Conservation (phyloP, 2,329 filamentous ascomycete genomes). For the Fusarium dlaminii region DNA sequence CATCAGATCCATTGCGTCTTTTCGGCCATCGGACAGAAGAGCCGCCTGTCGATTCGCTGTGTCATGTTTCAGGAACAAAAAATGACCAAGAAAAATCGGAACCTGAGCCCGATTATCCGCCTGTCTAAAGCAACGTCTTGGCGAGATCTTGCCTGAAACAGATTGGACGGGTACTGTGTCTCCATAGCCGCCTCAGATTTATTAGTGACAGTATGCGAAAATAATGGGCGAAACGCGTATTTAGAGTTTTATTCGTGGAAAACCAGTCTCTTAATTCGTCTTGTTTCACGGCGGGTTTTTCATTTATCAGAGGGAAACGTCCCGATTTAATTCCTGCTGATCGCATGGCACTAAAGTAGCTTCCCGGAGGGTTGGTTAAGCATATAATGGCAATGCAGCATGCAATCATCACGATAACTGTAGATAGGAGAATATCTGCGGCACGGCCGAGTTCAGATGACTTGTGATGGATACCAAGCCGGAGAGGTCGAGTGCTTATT, state of each 20-base stretch:
- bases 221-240: not conserved
- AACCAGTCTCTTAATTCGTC: not conserved
- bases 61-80: slow-evolving; percentile 15
- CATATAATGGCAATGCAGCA: slow-evolving; percentile 3
- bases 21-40: slow-evolving; percentile 20
- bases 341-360: not conserved
- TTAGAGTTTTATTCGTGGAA: slow-evolving; percentile 10
- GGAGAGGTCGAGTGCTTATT: not conserved
- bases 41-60: slow-evolving; percentile 17
- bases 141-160: slow-evolving; percentile 13
- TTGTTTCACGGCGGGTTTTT: slow-evolving; percentile 5
- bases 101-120: slow-evolving; percentile 13
- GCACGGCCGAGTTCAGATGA: not conserved
- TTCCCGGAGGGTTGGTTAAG: not conserved
- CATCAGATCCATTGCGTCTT: not conserved
- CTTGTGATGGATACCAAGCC: not conserved
- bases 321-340: slow-evolving; percentile 1
- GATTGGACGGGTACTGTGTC: not conserved
- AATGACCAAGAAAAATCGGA: slow-evolving; percentile 7
- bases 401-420: not conserved
- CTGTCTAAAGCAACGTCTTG: slow-evolving; percentile 2
- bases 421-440: not conserved
- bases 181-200: slow-evolving; percentile 3
- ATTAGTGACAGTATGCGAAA: not conserved
- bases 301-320: not conserved